Evolutionary conservation across 768 basidiomycete genomes (phyloP), one percentile per base, ranked within the genome.

Genomic region (Nevesoporus exiguus): DNA sequence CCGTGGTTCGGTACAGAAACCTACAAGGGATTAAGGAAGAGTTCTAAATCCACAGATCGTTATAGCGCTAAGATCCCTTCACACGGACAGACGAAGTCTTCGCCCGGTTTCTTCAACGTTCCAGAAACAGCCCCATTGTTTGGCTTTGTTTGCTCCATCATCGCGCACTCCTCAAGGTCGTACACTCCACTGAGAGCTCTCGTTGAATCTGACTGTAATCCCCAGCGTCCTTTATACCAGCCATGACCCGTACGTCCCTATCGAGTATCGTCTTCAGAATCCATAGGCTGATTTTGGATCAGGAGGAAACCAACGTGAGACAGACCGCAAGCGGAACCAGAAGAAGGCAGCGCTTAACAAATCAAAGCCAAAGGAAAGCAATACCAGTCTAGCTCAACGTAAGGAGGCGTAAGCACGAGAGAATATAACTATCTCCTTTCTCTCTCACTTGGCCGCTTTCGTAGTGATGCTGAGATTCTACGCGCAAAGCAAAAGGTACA

Each of bases 301-400:
- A 91, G 90, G 90, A 64, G 90, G 90, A 61, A 90, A 92, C 67
- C 89, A 91, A 69, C 81, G 90, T 49, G 90, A 92, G 7, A 77
- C 73, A 70, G 90, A 86, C 69, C 87, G 90, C 59, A 71, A 73
- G 21, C 85, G 82, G 9, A 39, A 67, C 83, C 86, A 14, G 82
- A 92, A 92, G 76, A 90, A 88, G 14, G 78, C 78, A 1, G 71
- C 74, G 7, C 51, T 58, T 14, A 71, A 71, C 49, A 86, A 84
- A 71, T 63, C 68, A 19, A 88, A 88, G 71, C 68, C 82, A 36
- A 90, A 90, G 72, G 88, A 90, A 70, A 88, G 85, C 62, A 82
- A 79, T 11, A 57, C 75, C 1, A 73, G 45, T 44, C 76, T 91
- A 34, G 79, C 81, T 47, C 84, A 87, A 71, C 81, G 89, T 62